phyloP scores from a whole-genome alignment of 371 early-diverging fungal genomes.

The Mucor racemosus region DNA sequence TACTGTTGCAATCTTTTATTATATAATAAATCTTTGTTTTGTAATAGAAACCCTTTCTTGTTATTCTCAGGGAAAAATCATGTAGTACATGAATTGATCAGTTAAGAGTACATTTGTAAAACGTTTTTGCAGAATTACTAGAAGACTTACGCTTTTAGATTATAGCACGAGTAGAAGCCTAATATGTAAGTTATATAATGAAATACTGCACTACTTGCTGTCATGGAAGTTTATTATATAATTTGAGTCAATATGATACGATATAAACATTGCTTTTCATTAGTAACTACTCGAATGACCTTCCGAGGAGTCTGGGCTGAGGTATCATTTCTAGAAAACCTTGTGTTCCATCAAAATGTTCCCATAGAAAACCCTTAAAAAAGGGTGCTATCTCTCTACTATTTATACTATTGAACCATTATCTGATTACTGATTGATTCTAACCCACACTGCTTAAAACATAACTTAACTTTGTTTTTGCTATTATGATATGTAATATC shows the following conservation, averaged over 20 bases:
- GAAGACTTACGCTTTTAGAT: background rate
- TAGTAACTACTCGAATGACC: background rate
- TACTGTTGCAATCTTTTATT: background rate
- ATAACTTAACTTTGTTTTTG: no score
- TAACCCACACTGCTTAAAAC: no score
- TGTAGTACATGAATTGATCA: background rate
- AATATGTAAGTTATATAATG: background rate
- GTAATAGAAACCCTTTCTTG: background rate
- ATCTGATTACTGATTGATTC: no score
- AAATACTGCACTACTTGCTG: background rate
- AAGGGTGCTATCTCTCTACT: background rate
- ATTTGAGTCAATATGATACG: background rate
- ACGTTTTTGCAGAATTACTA: background rate
- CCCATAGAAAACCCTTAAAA: background rate
- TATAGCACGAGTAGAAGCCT: background rate
- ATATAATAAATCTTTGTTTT: background rate
- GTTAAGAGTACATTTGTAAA: background rate
- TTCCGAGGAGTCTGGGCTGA: background rate
- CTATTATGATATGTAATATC: no score
- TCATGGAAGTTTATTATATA: background rate
- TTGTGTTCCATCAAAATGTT: background rate
- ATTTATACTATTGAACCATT: no score
- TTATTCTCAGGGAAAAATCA: background rate
- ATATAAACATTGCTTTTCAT: background rate
- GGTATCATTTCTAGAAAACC: background rate